Evolutionary conservation across 441 rosid genomes (phyloP).

Genomic region (Gossypium davidsonii): DNA sequence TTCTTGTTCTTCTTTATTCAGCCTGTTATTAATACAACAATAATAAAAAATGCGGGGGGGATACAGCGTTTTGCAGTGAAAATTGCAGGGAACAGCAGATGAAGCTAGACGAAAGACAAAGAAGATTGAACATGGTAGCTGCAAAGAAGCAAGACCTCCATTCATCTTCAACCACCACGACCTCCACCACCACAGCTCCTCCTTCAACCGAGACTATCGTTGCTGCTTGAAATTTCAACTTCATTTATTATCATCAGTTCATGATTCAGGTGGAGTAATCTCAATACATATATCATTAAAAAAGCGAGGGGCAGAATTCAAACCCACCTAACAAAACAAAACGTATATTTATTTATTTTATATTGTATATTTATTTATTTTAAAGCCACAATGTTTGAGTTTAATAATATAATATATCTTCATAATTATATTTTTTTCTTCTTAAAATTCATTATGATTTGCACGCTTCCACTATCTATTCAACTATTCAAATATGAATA

Average conservation of each 20-base stretch:
- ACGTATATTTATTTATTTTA: background rate
- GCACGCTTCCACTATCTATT: no score
- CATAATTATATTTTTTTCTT: no score
- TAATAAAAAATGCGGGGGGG: conserved; percentile 36
- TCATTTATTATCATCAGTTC: background rate
- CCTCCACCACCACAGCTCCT: conserved; percentile 10
- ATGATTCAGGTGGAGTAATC: background rate
- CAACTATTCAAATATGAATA: no score
- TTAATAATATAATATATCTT: no score
- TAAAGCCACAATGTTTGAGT: no score
- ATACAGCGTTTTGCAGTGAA: conserved; percentile 58
- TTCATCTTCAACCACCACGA: conserved; percentile 16
- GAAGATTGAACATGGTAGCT: conserved; percentile 18
- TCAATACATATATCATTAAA: background rate
- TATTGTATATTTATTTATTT: no score
- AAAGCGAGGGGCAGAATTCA: background rate
- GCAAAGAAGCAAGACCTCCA: conserved; percentile 13
- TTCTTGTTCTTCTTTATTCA: background rate
- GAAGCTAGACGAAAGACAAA: conserved; percentile 44
- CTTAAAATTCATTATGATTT: no score
- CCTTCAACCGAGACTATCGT: conserved; percentile 23
- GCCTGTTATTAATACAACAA: background rate
- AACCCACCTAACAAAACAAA: background rate
- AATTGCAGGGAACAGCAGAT: conserved; percentile 60
- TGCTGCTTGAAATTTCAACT: conserved; percentile 23